These are phyloP conservation scores for Penstemon davidsonii DNA, from an alignment of 257 asterid genomes.

Conservation along the genomic window DNA sequence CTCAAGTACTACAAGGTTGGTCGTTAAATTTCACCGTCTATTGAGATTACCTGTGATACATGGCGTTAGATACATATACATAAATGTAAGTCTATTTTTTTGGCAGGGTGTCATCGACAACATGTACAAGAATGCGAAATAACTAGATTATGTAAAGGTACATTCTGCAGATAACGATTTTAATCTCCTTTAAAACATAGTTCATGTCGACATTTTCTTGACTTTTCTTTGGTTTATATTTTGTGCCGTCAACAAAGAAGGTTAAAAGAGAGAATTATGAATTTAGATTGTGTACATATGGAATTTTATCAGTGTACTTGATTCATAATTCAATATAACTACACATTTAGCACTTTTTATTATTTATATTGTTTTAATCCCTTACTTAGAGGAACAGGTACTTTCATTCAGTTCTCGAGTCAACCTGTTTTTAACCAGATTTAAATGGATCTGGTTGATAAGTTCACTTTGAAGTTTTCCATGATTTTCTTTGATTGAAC, in stretches of 20 bases:
- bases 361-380: no score
- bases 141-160: conserved; percentile 22
- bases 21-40: conserved; percentile 10
- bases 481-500: no score
- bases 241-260: no score
- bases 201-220: background rate
- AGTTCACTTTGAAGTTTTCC: no score
- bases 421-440: no score
- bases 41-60: no score
- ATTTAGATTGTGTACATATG: background rate
- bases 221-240: no score
- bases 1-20: conserved; percentile 84
- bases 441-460: no score
- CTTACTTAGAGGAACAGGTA: no score
- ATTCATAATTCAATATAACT: background rate
- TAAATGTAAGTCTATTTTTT: background rate
- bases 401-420: no score
- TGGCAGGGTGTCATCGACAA: conserved; percentile 64
- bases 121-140: conserved; percentile 73
- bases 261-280: no score
- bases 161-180: background rate
- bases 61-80: background rate
- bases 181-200: background rate
- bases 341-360: no score
- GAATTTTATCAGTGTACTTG: background rate